phyloP scores from a whole-genome alignment of 345 rosid genomes.

The Rhodamnia argentea region DNA sequence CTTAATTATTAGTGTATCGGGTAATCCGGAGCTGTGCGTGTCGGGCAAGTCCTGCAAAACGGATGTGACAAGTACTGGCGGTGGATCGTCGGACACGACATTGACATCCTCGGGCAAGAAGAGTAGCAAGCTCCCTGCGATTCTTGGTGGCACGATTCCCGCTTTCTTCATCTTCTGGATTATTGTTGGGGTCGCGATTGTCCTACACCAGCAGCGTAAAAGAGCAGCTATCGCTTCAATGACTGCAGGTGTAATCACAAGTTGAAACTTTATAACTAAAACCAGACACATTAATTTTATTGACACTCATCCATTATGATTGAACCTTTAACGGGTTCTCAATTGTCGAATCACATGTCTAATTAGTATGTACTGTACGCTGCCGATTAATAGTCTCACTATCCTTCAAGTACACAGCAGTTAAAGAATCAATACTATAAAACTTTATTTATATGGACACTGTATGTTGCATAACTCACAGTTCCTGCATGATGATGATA shows the following conservation, averaged over 20 bases:
- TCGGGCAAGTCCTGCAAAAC: slow-evolving; percentile 20
- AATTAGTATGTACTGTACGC: neutral
- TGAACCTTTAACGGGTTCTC: neutral
- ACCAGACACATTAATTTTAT: neutral
- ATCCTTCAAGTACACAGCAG: neutral
- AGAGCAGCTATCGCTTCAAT: slow-evolving; percentile 12
- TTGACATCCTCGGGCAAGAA: slow-evolving; percentile 3
- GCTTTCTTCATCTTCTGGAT: slow-evolving; percentile 18
- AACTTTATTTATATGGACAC: neutral
- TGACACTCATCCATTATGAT: neutral
- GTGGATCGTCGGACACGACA: neutral
- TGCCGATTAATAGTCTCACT: neutral
- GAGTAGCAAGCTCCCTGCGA: slow-evolving; percentile 17
- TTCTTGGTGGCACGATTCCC: slow-evolving; percentile 31
- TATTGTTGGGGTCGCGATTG: slow-evolving; percentile 5
- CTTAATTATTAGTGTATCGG: slow-evolving; percentile 13
- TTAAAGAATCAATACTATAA: neutral
- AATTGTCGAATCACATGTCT: neutral
- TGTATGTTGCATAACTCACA: neutral
- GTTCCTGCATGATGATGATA: neutral
- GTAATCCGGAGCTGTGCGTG: slow-evolving; percentile 26
- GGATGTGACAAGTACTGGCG: neutral
- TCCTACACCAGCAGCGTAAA: slow-evolving; percentile 21
- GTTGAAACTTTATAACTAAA: neutral
- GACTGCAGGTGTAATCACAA: neutral